A percentile compares a stretch with the other conserved stretches of the same genome.
Conservation (phyloP, 1,284 basidiomycete species). For the Pterula multifida region DNA sequence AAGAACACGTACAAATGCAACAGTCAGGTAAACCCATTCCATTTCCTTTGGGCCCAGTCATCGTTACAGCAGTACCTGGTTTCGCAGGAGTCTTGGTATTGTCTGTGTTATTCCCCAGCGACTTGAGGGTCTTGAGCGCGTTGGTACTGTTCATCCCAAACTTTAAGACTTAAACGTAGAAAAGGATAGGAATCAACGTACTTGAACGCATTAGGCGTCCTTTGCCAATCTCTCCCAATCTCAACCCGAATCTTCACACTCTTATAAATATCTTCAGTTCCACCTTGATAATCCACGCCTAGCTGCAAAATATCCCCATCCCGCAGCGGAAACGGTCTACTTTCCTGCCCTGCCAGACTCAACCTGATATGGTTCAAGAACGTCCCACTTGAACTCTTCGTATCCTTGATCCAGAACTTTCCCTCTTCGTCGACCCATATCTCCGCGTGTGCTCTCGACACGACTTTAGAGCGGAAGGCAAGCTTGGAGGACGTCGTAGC, state of each 20-base stretch:
- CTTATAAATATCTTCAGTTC: conserved; percentile 95
- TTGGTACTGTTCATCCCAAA: conserved; percentile 40
- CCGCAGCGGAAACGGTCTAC: conserved; percentile 68
- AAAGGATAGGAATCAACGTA: neutral
- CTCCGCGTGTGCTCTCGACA: conserved; percentile 90
- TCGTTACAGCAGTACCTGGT: neutral
- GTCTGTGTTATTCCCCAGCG: conserved; percentile 35
- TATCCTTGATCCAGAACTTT: conserved; percentile 85
- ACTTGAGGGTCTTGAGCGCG: conserved; percentile 72
- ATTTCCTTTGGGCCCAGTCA: conserved; percentile 18
- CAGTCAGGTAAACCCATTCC: conserved; percentile 66
- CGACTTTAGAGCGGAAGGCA: conserved; percentile 95
- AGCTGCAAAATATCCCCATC: conserved; percentile 95
- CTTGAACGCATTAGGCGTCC: conserved; percentile 86
- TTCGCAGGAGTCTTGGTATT: conserved; percentile 9
- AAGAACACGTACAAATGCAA: conserved; percentile 71
- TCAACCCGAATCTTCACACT: conserved; percentile 96
- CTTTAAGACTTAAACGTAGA: neutral
- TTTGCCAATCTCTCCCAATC: conserved; percentile 84
- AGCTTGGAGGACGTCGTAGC: conserved; percentile 72
- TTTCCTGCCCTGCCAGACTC: conserved; percentile 75
- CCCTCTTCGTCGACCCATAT: conserved; percentile 66
- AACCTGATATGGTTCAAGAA: conserved; percentile 94
- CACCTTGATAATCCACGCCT: conserved; percentile 97
- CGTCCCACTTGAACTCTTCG: conserved; percentile 84